A percentile compares a stretch with the other conserved stretches of the same genome.
phyloP scores from a whole-genome alignment of 2,329 filamentous ascomycete species.

The Aschersonia sp. region DNA sequence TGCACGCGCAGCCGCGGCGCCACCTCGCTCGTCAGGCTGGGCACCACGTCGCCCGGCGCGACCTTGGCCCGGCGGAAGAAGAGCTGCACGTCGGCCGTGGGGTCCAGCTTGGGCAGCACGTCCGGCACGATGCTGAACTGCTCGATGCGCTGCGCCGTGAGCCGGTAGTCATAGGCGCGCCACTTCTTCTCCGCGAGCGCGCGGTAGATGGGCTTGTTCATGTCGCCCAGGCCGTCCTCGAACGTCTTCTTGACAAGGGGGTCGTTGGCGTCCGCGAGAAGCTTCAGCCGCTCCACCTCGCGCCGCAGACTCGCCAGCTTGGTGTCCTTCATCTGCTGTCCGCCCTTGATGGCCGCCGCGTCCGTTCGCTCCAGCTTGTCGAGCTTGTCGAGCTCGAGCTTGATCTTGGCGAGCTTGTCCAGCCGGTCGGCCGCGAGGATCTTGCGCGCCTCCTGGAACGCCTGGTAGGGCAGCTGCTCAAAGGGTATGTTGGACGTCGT shows the following conservation, averaged over 20 bases:
- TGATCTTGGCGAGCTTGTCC: constrained; percentile 65
- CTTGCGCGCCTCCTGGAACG: constrained; percentile 89
- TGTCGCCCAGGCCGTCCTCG: constrained; percentile 81
- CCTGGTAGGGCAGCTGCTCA: constrained; percentile 90
- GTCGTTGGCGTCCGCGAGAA: constrained; percentile 88
- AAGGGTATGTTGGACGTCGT: constrained; percentile 61
- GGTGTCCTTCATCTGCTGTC: constrained; percentile 48
- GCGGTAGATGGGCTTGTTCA: constrained; percentile 93
- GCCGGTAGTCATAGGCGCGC: constrained; percentile 64
- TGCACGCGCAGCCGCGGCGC: constrained; percentile 69
- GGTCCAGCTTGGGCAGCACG: constrained; percentile 66
- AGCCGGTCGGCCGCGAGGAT: constrained; percentile 65
- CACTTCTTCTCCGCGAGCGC: constrained; percentile 78
- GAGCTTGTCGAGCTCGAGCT: constrained; percentile 53
- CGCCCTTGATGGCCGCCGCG: constrained; percentile 41
- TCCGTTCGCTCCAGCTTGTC: constrained; percentile 47
- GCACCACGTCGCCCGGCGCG: constrained; percentile 63
- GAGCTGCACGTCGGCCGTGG: constrained; percentile 65
- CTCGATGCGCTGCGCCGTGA: constrained; percentile 71
- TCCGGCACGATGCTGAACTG: constrained; percentile 85
- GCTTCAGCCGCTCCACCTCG: constrained; percentile 66
- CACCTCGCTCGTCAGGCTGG: constrained; percentile 57
- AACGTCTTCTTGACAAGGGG: constrained; percentile 85
- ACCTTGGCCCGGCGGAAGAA: constrained; percentile 60
- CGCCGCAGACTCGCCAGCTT: constrained; percentile 55